Base-by-base conservation (phyloP, 257 asterid species). In the Rauvolfia tetraphylla region DNA sequence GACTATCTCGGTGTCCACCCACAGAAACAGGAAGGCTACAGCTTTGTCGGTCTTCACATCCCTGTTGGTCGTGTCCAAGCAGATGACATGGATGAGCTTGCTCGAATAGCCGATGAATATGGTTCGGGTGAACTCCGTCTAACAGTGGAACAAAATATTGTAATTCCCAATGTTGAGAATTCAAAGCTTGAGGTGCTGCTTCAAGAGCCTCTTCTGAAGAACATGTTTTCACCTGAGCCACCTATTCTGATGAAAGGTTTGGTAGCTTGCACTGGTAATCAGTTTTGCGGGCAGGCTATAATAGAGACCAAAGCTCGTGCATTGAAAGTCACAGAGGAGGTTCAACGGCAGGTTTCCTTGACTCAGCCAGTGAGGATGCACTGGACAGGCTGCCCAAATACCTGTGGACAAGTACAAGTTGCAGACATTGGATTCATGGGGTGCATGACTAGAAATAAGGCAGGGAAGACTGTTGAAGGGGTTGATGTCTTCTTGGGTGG, bases 341-440 rank as follows among this genome's bases (percentile, higher is more conserved):
- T 95, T 51, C 79, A 86, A 62, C 82, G 90, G 80, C 92, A 72
- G 51, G 99, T 95, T 5, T 87, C 92, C 0, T 85, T 92, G 18
- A 81, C 85, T 0, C 80, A 42, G 81, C 93, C 99, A 14, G 94
- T 95, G 42, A 84, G 99, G 87, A 95, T 95, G 96, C 99, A 95
- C 56, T 95, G 98, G 97, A 93, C 98, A 10, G 98, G 98, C 2
- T 95, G 99, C 87, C 96, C 99, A 0, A 95, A 95, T 81, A 63
- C 88, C 0, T 95, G 98, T 75, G 98, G 86, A 77, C 98, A 92
- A 42, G 98, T 95, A 38, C 98, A 95, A 75, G 98, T 95, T 65
- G 98, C 98, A 0, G 98, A 95, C 76, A 91, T 95, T 23, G 98
- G 98, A 82, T 95, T 95, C 87, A 95, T 95, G 98, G 98, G 98